phyloP scores from a whole-genome alignment of 805 yeast genomes.

The Saccharomycopsis fibuligera region DNA sequence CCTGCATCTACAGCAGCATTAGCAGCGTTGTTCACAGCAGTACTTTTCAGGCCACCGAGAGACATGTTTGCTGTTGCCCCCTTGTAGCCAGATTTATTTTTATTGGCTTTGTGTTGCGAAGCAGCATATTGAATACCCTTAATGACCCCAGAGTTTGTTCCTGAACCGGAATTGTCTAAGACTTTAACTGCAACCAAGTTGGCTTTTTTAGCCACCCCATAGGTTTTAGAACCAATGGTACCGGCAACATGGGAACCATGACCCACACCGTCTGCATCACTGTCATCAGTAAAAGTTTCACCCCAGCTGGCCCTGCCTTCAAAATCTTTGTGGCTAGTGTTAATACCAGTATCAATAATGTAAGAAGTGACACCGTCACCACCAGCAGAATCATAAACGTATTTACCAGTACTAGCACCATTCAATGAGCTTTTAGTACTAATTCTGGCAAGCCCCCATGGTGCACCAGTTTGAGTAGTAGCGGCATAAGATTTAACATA shows the following conservation, averaged over 20 bases:
- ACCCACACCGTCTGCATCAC: conserved; percentile 78
- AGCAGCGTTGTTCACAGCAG: conserved; percentile 78
- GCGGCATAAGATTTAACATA: conserved; percentile 43
- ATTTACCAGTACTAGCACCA: conserved; percentile 4
- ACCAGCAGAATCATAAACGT: conserved; percentile 8
- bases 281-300: conserved; percentile 66
- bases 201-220: conserved; percentile 82
- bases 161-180: conserved; percentile 73
- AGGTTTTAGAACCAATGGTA: conserved; percentile 71
- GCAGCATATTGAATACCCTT: conserved; percentile 84
- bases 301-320: conserved; percentile 86
- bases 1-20: conserved; percentile 86
- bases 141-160: conserved; percentile 74
- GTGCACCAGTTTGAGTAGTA: conserved; percentile 53
- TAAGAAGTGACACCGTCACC: conserved; percentile 61
- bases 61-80: conserved; percentile 93
- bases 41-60: conserved; percentile 85
- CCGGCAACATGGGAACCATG: conserved; percentile 98
- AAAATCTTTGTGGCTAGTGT: conserved; percentile 67
- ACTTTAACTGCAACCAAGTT: conserved; percentile 79
- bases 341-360: conserved; percentile 85
- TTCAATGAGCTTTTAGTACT: conserved; percentile 36
- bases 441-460: conserved; percentile 71
- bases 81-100: conserved; percentile 57
- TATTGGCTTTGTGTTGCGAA: conserved; percentile 53